Base-by-base conservation (phyloP, 768 basidiomycete species). In the Suillus subaureus region DNA sequence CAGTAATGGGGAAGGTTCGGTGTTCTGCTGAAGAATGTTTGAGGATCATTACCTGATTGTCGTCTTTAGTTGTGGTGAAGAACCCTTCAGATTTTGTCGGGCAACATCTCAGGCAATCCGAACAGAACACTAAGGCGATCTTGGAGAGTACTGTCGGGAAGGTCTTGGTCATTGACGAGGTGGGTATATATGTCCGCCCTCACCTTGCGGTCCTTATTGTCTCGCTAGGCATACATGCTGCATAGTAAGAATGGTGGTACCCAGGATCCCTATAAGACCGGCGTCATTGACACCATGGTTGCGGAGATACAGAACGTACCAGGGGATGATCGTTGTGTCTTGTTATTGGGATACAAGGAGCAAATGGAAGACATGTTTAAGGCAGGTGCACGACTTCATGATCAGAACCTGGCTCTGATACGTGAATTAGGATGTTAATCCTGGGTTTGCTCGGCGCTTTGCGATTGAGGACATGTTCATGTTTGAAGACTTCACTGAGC, bases 321-420 rank as follows among this genome's bases (percentile, higher is more conserved):
- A 0, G 89, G 89, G 4, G 90, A 91, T 70, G 89, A 91, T 70
- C 81, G 89, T 33, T 89, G 88, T 62, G 87, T 91, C 0, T 75
- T 91, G 12, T 73, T 91, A 47, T 71, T 89, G 1, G 90, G 89
- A 0, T 91, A 91, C 74, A 84, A 86, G 64, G 79, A 84, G 5
- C 80, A 89, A 69, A 90, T 91, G 83, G 72, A 76, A n/a, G 86
- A 90, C 31, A 91, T 91, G 90, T 90, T 90, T 74, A 87, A 89
- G 78, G 89, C 83, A 72, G 55, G 77, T 66, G 21, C 33, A 37
- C 13, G 55, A 7, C 18, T 26, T 52, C n/a, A 35, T 35, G 2
- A 1, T 6, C 15, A 31, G 3, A 3, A 6, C 1, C 21, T 52
- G 3, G 11, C 51, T 11, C 26, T 68, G 33, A 66, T 55, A 55